Evolutionary conservation across 495 filamentous ascomycete genomes (phyloP).

Genomic region (Pseudotulostoma volvatum): DNA sequence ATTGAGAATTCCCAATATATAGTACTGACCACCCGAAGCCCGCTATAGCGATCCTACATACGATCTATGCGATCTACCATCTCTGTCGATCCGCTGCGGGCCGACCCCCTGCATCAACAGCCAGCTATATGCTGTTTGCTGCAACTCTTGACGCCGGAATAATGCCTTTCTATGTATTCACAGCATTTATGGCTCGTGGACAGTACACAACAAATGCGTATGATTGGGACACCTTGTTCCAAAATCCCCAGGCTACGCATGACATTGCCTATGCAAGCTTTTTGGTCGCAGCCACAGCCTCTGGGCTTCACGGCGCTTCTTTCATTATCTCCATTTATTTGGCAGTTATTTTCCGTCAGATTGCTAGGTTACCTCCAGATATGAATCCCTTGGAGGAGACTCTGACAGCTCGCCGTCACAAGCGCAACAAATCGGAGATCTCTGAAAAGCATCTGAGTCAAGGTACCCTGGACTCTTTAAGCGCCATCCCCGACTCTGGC

Average conservation of each 20-base stretch:
- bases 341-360: conserved; percentile 60
- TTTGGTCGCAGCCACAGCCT: conserved; percentile 41
- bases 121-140: conserved; percentile 74
- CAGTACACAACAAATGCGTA: conserved; percentile 26
- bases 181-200: conserved; percentile 37
- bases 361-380: conserved; percentile 65
- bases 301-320: conserved; percentile 52
- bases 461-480: conserved; percentile 36
- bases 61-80: conserved; percentile 63
- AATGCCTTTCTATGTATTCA: conserved; percentile 64
- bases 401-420: conserved; percentile 60
- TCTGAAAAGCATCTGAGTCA: conserved; percentile 34
- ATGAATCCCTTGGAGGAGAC: conserved; percentile 85
- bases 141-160: conserved; percentile 51
- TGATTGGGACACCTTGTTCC: conserved; percentile 48
- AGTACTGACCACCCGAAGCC: conserved; percentile 30
- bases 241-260: conserved; percentile 25
- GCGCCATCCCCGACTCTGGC: conserved; percentile 31
- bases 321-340: conserved; percentile 54
- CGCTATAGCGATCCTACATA: conserved; percentile 50
- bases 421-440: conserved; percentile 58
- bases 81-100: conserved; percentile 46
- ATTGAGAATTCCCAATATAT: not conserved
- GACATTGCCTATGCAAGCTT: conserved; percentile 47
- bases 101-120: conserved; percentile 58